Base-by-base conservation (phyloP, 148 eudicot genomes). In the Arbutus unedo region DNA sequence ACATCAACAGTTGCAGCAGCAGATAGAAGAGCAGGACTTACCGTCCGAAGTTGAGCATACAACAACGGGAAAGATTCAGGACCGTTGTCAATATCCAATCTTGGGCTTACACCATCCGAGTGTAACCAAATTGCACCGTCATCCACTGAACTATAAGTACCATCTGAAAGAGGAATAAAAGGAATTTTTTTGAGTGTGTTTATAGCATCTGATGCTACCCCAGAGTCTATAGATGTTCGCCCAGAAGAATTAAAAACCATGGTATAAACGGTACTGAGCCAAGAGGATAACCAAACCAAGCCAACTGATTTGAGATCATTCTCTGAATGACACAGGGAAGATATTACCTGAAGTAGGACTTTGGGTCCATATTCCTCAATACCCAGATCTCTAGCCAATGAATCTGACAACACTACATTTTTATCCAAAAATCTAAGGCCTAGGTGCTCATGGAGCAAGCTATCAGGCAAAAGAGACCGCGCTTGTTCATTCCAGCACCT, bases 101-200 rank as follows among this genome's bases (percentile, higher is more conserved):
- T 89, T 57, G 86, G 74, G 64, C 68, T 86, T 38, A 72, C 76
- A 51, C 68, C 88, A 76, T 93, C 93, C 47, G 88, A 76, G 83
- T 91, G 91, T 85, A 94, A 87, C 99, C 99, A 96, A 79, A 96
- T 92, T 54, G 90, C 88, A 71, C 94, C 96, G 45, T 92, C 94
- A 81, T 89, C 88, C 78, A 90, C 70, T 19, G 98, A 91, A 77
- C 94, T 85, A 85, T 87, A 92, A 53, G 88, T 90, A 72, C 99
- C 94, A 91, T 92, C 91, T 68, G 93, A 90, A 72, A 96, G 93
- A 76, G 99, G 99, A 87, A 96, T 85, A 83, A 96, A 93, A 44
- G 97, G 94, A 85, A 91, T 79, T 81, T 87, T 90, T 83, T 77
- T 86, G 80, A 96, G 90, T 76, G 81, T 81, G 78, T 84, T 74